Percentiles rank a stretch among this genome's conserved stretches.
Conservation (phyloP, 768 basidiomycete species). For the Lactarius trivialis region DNA sequence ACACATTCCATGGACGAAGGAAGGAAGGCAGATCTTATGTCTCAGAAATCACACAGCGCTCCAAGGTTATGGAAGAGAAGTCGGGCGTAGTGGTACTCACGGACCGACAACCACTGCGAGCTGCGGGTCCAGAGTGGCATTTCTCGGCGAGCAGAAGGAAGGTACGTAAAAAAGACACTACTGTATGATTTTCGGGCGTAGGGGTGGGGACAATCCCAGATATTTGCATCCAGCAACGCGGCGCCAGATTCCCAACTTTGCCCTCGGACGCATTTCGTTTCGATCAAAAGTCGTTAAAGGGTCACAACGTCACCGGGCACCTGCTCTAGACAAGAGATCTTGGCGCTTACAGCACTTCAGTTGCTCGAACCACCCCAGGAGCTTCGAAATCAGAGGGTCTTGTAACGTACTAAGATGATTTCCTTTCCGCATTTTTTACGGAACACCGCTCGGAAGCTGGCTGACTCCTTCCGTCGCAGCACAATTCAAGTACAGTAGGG, state of each 20-base stretch:
- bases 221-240: neutral
- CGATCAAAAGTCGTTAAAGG: conserved; percentile 4
- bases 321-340: neutral
- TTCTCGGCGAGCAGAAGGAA: neutral
- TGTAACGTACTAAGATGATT: neutral
- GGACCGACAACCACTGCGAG: neutral
- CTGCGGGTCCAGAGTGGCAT: conserved; percentile 5
- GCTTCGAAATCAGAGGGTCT: neutral
- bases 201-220: neutral
- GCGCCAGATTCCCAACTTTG: neutral
- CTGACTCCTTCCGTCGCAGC: neutral
- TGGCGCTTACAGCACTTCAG: neutral
- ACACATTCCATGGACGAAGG: neutral
- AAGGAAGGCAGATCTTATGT: neutral
- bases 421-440: neutral
- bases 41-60: neutral
- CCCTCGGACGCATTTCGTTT: neutral
- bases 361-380: neutral
- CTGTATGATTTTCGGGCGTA: conserved; percentile 7
- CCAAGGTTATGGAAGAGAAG: neutral
- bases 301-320: conserved; percentile 5
- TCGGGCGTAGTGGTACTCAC: neutral
- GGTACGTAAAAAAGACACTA: neutral
- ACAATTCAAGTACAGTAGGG: neutral
- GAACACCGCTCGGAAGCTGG: neutral